A percentile compares a stretch with the other conserved stretches of the same genome.
phyloP scores from a whole-genome alignment of 192 early-diverging fungal species.

The Mortierella claussenii region DNA sequence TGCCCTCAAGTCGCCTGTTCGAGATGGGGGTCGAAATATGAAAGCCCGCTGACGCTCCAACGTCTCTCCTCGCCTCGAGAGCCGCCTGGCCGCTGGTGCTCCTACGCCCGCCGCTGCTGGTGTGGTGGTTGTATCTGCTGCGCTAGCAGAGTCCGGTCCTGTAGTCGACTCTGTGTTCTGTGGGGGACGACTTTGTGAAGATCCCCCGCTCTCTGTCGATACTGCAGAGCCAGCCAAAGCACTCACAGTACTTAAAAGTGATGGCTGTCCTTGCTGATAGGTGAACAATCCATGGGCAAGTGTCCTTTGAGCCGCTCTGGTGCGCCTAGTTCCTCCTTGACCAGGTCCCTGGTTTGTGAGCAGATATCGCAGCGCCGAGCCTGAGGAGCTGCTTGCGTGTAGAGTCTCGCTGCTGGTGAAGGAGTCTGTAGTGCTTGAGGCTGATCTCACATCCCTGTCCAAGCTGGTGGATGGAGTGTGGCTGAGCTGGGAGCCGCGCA shows the following conservation, averaged over 20 bases:
- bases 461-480: neutral
- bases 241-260: conserved; percentile 11
- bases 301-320: conserved; percentile 32
- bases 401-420: neutral
- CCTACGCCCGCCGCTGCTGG: neutral
- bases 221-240: conserved; percentile 1
- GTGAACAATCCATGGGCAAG: conserved; percentile 14
- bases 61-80: conserved; percentile 12
- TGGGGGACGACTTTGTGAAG: neutral
- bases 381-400: conserved; percentile 7
- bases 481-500: neutral
- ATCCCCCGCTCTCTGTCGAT: neutral
- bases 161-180: neutral
- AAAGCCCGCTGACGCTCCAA: conserved; percentile 32
- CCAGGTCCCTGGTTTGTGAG: conserved; percentile 12
- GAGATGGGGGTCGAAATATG: conserved; percentile 15
- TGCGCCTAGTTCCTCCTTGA: conserved; percentile 9
- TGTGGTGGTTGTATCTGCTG: neutral
- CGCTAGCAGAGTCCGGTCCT: neutral
- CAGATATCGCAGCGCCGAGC: conserved; percentile 26
- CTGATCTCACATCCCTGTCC: conserved; percentile 15
- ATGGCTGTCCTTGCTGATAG: conserved; percentile 18
- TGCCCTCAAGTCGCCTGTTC: neutral
- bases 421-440: neutral
- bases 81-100: neutral